Conservation (phyloP, 768 basidiomycete genomes). For the Baorangia bicolor region DNA sequence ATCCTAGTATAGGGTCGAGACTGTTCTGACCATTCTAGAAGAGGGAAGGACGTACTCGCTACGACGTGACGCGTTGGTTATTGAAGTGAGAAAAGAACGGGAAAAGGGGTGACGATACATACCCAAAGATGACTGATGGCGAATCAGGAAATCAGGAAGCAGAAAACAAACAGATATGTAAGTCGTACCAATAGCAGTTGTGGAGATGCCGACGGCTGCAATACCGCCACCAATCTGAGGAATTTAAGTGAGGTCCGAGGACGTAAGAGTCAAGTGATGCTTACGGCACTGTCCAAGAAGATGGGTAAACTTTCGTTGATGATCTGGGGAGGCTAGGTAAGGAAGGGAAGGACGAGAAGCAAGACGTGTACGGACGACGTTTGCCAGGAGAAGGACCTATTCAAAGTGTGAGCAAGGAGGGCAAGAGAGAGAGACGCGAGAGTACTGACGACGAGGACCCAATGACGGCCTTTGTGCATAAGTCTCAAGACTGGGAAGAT, state of each 20-base stretch:
- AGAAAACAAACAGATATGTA: neutral
- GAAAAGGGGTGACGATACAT: conserved; percentile 19
- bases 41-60: conserved; percentile 36
- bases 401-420: neutral
- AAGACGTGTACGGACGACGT: conserved; percentile 59
- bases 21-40: neutral
- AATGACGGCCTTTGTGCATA: conserved; percentile 72
- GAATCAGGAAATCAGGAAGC: neutral
- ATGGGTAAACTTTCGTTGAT: conserved; percentile 84
- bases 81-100: neutral
- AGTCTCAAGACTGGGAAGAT: conserved; percentile 46
- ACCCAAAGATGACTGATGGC: conserved; percentile 80
- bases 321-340: conserved; percentile 44
- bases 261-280: conserved; percentile 39
- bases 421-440: neutral
- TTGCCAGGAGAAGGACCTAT: conserved; percentile 82
- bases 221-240: conserved; percentile 64
- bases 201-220: conserved; percentile 76
- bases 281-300: conserved; percentile 70
- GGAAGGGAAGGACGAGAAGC: neutral
- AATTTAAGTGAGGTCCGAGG: conserved; percentile 54
- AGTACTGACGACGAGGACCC: conserved; percentile 83
- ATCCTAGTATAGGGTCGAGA: conserved; percentile 39
- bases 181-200: conserved; percentile 50
- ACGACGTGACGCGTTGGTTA: conserved; percentile 8